Conservation (phyloP, 352 stramenopile species). For the Globisporangium irregulare region DNA sequence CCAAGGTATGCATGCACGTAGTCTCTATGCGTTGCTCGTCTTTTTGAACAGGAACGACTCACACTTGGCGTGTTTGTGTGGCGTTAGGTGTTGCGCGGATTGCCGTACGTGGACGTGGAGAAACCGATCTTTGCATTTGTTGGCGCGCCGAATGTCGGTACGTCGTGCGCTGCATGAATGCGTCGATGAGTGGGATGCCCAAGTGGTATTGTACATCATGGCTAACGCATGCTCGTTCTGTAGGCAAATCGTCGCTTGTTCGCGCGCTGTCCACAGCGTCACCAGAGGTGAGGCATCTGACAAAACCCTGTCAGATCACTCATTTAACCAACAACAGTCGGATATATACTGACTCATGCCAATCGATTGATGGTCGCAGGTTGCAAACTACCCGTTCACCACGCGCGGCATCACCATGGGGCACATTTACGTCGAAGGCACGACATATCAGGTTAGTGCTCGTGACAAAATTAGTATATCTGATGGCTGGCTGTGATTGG, state of each 20-base stretch:
- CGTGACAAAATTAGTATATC: not conserved
- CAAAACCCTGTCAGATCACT: not conserved
- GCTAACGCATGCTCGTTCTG: not conserved
- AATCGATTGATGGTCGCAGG: slow-evolving; percentile 25
- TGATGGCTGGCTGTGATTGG: not conserved
- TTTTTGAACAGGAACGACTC: not conserved
- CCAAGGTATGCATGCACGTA: slow-evolving; percentile 31
- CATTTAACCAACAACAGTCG: not conserved
- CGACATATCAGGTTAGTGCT: slow-evolving; percentile 57
- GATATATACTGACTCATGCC: not conserved
- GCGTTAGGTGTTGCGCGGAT: slow-evolving; percentile 54
- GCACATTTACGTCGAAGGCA: slow-evolving; percentile 81
- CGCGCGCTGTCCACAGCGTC: slow-evolving; percentile 77
- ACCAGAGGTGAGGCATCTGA: slow-evolving; percentile 45
- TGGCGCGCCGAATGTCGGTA: slow-evolving; percentile 80
- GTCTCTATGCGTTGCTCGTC: not conserved
- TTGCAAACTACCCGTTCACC: slow-evolving; percentile 88
- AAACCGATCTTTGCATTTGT: slow-evolving; percentile 86
- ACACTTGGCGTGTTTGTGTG: not conserved
- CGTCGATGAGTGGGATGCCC: not conserved
- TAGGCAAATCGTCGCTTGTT: slow-evolving; percentile 81
- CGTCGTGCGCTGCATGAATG: slow-evolving; percentile 10
- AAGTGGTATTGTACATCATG: not conserved
- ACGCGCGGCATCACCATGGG: slow-evolving; percentile 86
- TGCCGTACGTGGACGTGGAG: slow-evolving; percentile 77